Base-by-base conservation (phyloP, 129 eudicot species). In the Artemisia tridentata region DNA sequence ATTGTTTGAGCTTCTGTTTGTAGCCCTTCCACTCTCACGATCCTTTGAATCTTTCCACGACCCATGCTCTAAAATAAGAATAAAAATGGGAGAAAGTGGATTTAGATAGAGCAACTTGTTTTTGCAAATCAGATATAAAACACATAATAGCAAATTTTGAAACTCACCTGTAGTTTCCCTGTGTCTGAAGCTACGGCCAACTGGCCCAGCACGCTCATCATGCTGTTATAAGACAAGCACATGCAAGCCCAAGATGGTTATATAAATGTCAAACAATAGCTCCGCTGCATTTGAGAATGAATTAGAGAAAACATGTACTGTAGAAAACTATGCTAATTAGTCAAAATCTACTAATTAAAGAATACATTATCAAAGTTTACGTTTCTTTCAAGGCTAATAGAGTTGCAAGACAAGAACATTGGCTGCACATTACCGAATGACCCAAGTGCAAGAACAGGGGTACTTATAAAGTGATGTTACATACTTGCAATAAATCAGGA, bases 1-100 rank as follows among this genome's bases (percentile, higher is more conserved):
- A 20, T 65, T 65, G 56, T 72, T 49, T 34, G 72, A 54, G 23
- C 68, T 77, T 73, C 65, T 78, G 45, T 72, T 70, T 63, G 71
- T 54, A 19, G 60, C 66, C 67, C 80, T 73, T 71, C 74, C 86
- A 21, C 64, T 73, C 55, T 73, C 83, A 61, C 77, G 84, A 67
- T 83, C 88, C 76, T 62, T 83, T 7, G 84, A 60, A 66, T 87
- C 91, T 67, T 78, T 87, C 92, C 95, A 85, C 90, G 80, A 68
- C 73, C 86, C 97, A 20, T 92, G 86, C 11, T 87, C 98, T 93
- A 47, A 29, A 7, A 84, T 56, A 15, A 1, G 15, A 29, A 52
- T 47, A 63, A 63, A 62, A 76, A 58, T 21, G 48, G 49, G 11
- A 11, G 29, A 6, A 38, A 73, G 29, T 43, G 12, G n/a, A 21